Percentiles rank a stretch among this genome's conserved stretches.
These are phyloP conservation scores for Cutaneotrichosporon cavernicola DNA, from an alignment of 1,284 basidiomycete genomes.

Conservation along the genomic window DNA sequence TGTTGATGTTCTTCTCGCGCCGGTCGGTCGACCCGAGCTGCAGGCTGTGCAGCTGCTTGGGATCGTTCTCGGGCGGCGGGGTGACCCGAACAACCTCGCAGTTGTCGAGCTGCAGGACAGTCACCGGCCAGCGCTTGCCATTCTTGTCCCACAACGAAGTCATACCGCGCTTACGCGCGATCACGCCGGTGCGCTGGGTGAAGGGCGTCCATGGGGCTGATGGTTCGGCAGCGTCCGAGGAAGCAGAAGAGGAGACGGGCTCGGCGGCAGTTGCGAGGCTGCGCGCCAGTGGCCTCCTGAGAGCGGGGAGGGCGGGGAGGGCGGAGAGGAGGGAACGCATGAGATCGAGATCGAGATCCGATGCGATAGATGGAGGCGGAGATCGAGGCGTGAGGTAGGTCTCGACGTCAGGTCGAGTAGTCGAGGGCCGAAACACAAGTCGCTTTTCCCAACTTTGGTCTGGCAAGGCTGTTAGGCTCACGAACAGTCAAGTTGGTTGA, in stretches of 20 bases:
- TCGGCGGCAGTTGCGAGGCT: slow-evolving; percentile 27
- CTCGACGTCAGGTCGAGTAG: background rate
- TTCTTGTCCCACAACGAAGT: slow-evolving; percentile 87
- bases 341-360: slow-evolving; percentile 2
- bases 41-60: slow-evolving; percentile 71
- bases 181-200: slow-evolving; percentile 87
- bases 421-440: background rate
- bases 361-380: background rate
- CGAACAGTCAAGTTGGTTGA: background rate
- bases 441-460: slow-evolving; percentile 7
- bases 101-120: slow-evolving; percentile 68
- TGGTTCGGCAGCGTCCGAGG: background rate
- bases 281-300: slow-evolving; percentile 20
- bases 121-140: slow-evolving; percentile 83
- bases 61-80: slow-evolving; percentile 34
- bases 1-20: slow-evolving; percentile 65
- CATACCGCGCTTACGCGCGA: slow-evolving; percentile 96
- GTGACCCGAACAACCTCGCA: slow-evolving; percentile 53
- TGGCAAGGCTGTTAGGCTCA: background rate
- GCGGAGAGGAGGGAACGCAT: slow-evolving; percentile 36
- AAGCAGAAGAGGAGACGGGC: slow-evolving; percentile 7
- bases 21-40: slow-evolving; percentile 78
- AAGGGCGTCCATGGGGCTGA: slow-evolving; percentile 69
- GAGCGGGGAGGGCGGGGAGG: slow-evolving; percentile 12
- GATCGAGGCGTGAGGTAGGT: background rate